Evolutionary conservation across 495 filamentous ascomycete species (phyloP).

Genomic region (Jackrogersella minutella): DNA sequence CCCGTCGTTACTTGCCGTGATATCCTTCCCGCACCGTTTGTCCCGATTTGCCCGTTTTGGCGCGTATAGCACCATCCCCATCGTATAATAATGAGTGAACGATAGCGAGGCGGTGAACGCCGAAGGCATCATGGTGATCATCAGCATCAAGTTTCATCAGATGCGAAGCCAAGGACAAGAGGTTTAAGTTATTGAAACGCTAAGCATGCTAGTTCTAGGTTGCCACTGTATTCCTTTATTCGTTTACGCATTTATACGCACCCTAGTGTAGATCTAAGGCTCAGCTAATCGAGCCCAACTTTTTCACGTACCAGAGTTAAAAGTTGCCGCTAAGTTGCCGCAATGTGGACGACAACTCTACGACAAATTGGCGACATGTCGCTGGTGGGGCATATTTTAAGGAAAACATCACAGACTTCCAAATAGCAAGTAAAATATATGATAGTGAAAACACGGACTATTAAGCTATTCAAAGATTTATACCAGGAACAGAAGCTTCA

Average conservation of each 20-base stretch:
- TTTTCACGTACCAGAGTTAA: constrained; percentile 11
- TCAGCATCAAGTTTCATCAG: constrained; percentile 1
- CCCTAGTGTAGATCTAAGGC: constrained; percentile 13
- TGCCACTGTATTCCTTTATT: neutral
- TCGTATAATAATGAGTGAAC: neutral
- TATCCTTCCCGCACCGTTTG: constrained; percentile 33
- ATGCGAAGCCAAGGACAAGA: neutral
- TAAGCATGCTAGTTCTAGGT: neutral
- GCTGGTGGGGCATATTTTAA: constrained; percentile 15
- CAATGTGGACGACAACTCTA: constrained; percentile 32
- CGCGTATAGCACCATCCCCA: constrained; percentile 11
- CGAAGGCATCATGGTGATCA: neutral
- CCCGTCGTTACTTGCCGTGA: constrained; percentile 34
- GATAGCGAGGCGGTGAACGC: constrained; percentile 32
- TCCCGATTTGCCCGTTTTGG: constrained; percentile 29
- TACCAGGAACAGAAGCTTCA: neutral
- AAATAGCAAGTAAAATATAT: neutral
- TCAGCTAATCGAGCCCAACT: constrained; percentile 4
- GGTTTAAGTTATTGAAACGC: neutral
- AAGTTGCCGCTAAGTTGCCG: constrained; percentile 40
- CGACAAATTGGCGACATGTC: constrained; percentile 37
- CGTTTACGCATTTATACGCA: constrained; percentile 1
- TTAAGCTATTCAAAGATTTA: neutral
- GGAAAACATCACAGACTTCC: neutral
- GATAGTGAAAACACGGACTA: neutral